Evolutionary conservation across 1,139 yeast species (phyloP).

Genomic region (Diutina ranongensis): DNA sequence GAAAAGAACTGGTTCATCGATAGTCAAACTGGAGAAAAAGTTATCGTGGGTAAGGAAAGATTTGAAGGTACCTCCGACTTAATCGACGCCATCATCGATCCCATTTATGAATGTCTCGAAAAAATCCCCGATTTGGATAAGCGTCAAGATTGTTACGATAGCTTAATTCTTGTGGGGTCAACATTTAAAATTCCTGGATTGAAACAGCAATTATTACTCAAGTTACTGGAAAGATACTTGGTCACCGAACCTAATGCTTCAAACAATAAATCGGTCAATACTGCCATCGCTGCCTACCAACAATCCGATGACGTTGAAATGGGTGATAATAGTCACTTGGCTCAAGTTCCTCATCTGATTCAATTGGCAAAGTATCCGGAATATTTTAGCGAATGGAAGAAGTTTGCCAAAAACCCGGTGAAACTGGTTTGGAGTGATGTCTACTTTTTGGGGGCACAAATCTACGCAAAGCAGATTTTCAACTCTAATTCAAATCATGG

Average conservation of each 20-base stretch:
- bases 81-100: conserved; percentile 40
- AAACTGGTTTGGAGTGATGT: conserved; percentile 40
- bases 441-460: conserved; percentile 78
- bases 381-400: conserved; percentile 93
- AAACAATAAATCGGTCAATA: conserved; percentile 22
- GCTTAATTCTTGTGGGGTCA: conserved; percentile 67
- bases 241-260: conserved; percentile 22
- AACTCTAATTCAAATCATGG: conserved; percentile 45
- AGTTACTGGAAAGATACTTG: conserved; percentile 48
- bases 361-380: conserved; percentile 70
- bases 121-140: conserved; percentile 56
- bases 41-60: conserved; percentile 74
- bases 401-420: conserved; percentile 44
- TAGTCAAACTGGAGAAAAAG: conserved; percentile 32
- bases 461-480: conserved; percentile 77
- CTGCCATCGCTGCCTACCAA: conserved; percentile 34
- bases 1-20: conserved; percentile 62
- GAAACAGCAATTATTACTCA: conserved; percentile 53
- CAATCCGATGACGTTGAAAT: conserved; percentile 20
- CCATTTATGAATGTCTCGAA: conserved; percentile 41
- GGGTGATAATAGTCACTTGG: conserved; percentile 7
- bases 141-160: conserved; percentile 82
- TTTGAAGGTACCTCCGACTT: conserved; percentile 65
- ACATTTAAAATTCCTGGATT: conserved; percentile 70
- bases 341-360: conserved; percentile 70